Percentiles rank a stretch among this genome's conserved stretches.
phyloP scores from a whole-genome alignment of 2,329 filamentous ascomycete species.

The Cryphonectria japonica region DNA sequence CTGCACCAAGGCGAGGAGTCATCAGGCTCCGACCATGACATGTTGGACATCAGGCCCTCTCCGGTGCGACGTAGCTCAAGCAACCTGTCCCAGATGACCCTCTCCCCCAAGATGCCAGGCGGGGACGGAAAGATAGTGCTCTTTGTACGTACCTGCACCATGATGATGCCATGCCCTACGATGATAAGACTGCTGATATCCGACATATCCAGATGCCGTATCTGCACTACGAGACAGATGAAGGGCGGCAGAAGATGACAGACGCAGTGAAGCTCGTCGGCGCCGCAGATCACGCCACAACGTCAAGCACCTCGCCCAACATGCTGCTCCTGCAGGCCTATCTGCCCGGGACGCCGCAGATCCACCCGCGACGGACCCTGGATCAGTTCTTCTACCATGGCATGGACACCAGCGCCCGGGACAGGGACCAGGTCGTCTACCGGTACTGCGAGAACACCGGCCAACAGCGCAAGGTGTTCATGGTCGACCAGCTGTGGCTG shows the following conservation, averaged over 20 bases:
- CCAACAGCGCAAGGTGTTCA: constrained; percentile 62
- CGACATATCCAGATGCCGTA: constrained; percentile 61
- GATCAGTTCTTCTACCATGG: constrained; percentile 71
- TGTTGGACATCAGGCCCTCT: constrained; percentile 27
- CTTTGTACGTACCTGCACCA: constrained; percentile 13
- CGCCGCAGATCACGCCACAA: constrained; percentile 36
- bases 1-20: constrained; percentile 36
- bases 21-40: constrained; percentile 12
- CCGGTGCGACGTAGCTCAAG: constrained; percentile 30
- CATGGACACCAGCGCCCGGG: constrained; percentile 62
- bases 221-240: constrained; percentile 66
- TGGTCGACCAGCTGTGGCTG: constrained; percentile 72
- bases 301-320: constrained; percentile 41
- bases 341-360: constrained; percentile 45
- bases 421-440: constrained; percentile 67
- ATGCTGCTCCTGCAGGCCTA: constrained; percentile 54
- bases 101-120: constrained; percentile 29
- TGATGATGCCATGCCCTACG: too few species aligned
- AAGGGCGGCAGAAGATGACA: constrained; percentile 59
- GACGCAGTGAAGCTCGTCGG: constrained; percentile 46
- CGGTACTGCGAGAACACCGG: constrained; percentile 51
- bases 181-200: neutral
- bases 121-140: constrained; percentile 39
- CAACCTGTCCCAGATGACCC: constrained; percentile 32
- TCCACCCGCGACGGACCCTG: constrained; percentile 65